phyloP scores from a whole-genome alignment of 148 eudicot species.

The Fagopyrum homotropicum region DNA sequence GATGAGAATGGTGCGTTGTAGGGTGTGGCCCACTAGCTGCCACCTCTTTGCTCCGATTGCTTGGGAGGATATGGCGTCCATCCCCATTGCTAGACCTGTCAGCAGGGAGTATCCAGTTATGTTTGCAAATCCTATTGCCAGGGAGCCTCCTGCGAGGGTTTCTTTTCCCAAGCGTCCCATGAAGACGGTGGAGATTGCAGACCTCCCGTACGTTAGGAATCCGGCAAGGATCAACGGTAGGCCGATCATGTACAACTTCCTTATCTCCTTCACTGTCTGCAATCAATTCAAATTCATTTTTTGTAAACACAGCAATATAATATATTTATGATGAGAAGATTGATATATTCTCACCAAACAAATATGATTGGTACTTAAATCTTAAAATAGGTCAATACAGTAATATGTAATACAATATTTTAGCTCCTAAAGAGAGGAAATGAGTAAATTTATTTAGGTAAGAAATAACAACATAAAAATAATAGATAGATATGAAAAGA shows the following conservation, averaged over 20 bases:
- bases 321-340: too few relatives aligned
- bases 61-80: constrained; percentile 12
- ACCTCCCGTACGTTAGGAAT: not conserved
- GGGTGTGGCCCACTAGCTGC: not conserved
- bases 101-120: constrained; percentile 8
- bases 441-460: too few relatives aligned
- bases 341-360: too few relatives aligned
- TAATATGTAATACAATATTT: too few relatives aligned
- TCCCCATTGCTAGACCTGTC: constrained; percentile 13
- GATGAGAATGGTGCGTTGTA: constrained; percentile 24
- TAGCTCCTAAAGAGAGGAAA: too few relatives aligned
- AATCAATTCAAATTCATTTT: not conserved
- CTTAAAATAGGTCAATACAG: too few relatives aligned
- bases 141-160: not conserved
- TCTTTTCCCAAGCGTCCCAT: not conserved
- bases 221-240: not conserved
- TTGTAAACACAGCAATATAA: too few relatives aligned
- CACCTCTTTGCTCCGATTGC: constrained; percentile 9
- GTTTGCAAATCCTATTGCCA: constrained; percentile 12
- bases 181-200: constrained; percentile 10
- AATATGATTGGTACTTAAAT: too few relatives aligned
- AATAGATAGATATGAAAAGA: too few relatives aligned
- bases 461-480: too few relatives aligned
- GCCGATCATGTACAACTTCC: not conserved
- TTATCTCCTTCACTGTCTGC: not conserved